A percentile compares a stretch with the other conserved stretches of the same genome.
These are phyloP conservation scores for Gracilaria domingensis DNA, from an alignment of 23 red algal genomes.

Conservation along the genomic window DNA sequence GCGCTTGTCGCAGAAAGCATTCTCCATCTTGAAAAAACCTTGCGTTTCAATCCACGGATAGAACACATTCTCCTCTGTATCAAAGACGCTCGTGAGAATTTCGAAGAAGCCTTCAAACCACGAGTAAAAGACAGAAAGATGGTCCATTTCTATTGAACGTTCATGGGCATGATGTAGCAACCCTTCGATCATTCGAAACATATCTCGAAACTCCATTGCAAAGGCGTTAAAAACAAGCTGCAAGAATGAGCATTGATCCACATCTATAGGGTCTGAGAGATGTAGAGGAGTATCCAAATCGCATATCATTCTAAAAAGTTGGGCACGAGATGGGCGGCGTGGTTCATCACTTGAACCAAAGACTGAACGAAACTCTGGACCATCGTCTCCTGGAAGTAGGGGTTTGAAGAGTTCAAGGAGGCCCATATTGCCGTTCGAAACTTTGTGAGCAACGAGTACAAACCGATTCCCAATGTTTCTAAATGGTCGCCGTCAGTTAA, in stretches of 20 bases:
- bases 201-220: conserved; percentile 62
- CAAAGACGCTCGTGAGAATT: conserved; percentile 59
- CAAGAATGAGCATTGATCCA: conserved; percentile 21
- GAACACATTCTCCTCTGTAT: conserved; percentile 55
- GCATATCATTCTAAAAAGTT: conserved; percentile 13
- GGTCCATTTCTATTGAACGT: conserved; percentile 22
- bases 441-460: neutral
- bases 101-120: conserved; percentile 78
- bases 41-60: conserved; percentile 49
- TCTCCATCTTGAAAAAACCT: conserved; percentile 36
- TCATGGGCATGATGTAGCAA: conserved; percentile 35
- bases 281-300: conserved; percentile 19
- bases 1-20: conserved; percentile 32
- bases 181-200: conserved; percentile 61
- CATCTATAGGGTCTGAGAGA: neutral
- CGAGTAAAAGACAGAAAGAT: conserved; percentile 48
- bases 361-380: neutral
- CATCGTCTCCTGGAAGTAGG: neutral
- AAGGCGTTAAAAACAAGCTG: conserved; percentile 48
- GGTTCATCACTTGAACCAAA: conserved; percentile 14
- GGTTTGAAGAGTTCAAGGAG: conserved; percentile 32
- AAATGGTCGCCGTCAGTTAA: neutral
- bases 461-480: neutral
- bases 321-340: neutral
- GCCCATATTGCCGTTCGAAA: neutral